Conservation (phyloP, 2,329 filamentous ascomycete species). For the Pseudogymnoascus sp. region DNA sequence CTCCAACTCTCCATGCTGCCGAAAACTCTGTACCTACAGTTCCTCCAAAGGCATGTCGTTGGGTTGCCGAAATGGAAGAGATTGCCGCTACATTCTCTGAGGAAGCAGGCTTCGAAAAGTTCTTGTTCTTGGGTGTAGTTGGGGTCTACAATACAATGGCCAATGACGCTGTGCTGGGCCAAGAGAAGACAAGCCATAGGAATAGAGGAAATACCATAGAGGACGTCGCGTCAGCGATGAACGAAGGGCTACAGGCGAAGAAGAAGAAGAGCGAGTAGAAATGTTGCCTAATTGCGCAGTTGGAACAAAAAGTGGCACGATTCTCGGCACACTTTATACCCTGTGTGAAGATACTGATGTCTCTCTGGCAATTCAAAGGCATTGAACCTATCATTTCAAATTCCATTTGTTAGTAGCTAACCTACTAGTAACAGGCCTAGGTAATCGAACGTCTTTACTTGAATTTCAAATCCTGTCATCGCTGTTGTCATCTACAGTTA, state of each 20-base stretch:
- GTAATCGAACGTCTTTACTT: too few species aligned
- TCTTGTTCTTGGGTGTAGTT: conserved; percentile 51
- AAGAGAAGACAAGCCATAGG: conserved; percentile 48
- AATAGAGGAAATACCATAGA: conserved; percentile 47
- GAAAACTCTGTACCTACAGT: conserved; percentile 48
- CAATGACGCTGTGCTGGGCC: conserved; percentile 50
- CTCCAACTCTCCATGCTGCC: conserved; percentile 37
- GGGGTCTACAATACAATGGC: conserved; percentile 53
- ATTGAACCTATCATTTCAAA: too few species aligned
- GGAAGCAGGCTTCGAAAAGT: conserved; percentile 52
- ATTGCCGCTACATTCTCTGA: conserved; percentile 57
- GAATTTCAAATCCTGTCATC: too few species aligned
- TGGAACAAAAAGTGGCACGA: too few species aligned
- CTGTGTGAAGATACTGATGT: not conserved
- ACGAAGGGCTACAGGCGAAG: conserved; percentile 36
- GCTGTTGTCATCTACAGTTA: too few species aligned
- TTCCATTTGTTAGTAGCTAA: too few species aligned
- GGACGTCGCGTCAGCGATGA: conserved; percentile 44
- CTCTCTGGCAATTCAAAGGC: not conserved
- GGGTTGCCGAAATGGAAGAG: conserved; percentile 71
- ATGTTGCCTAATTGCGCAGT: too few species aligned
- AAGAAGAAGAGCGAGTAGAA: conserved; percentile 32
- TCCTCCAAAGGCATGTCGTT: conserved; percentile 68
- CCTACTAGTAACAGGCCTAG: too few species aligned
- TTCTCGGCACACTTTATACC: too few species aligned